Base-by-base conservation (phyloP, 331 rosid species). In the Acacia pycnantha region DNA sequence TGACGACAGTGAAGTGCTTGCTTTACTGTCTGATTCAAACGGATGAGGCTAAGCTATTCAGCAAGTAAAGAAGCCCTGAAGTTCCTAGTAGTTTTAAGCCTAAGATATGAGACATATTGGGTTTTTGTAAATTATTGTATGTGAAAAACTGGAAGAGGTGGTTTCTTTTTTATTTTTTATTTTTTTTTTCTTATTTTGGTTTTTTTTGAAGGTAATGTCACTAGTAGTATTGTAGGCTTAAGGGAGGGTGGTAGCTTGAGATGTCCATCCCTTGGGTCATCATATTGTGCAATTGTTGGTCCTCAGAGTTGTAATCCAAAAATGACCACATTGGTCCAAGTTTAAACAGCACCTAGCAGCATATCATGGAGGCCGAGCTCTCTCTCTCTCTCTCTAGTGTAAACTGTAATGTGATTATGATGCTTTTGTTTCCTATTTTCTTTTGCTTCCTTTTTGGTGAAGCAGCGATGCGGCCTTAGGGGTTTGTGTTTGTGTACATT, bases 401-500 rank as follows among this genome's bases (percentile, higher is more conserved):
- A 70, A 43, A 43, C 56, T 70, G 40, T 87, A 82, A 86, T 70
- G 82, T 89, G 84, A 58, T 43, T 86, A 92, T 70, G 67, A 26
- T 61, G 67, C 33, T 83, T 73, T 80, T 86, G 90, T 82, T 67
- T 67, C 44, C 27, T 35, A 11, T 89, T 88, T 88, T 90, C 81
- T 78, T 59, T 85, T 87, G 88, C 85, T 84, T 86, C 91, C 84
- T 85, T 86, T 80, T 85, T 82, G 93, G 89, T 86, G 92, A 89
- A 90, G 90, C 88, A 81, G 88, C 58, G 87, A 81, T 89, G 85
- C 86, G 78, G 61, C 82, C 77, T 50, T 88, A 82, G 93, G 84
- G 83, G 82, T 85, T 88, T 90, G 90, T 89, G 92, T 83, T 90
- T 87, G 82, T 93, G 97, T 91, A 91, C 93, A 91, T 92, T 86